Percentiles rank a stretch among this genome's conserved stretches.
These are phyloP conservation scores for Penicillium crystallinum DNA, from an alignment of 495 filamentous ascomycete species.

Conservation along the genomic window DNA sequence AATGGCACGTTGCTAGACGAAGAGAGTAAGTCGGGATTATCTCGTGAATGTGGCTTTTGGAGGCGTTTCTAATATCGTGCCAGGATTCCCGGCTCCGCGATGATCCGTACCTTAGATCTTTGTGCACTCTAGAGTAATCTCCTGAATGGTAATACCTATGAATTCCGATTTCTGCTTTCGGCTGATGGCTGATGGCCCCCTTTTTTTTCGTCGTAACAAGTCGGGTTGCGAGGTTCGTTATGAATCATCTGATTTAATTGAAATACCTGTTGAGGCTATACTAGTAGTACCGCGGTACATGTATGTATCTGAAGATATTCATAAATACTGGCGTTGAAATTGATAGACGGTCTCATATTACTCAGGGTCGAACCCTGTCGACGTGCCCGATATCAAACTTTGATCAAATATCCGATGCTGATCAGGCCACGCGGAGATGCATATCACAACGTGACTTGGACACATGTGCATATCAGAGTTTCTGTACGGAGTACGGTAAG, in stretches of 20 bases:
- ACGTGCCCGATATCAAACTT: neutral
- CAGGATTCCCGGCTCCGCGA: neutral
- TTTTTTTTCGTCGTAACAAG: too few relatives aligned
- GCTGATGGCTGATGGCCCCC: too few relatives aligned
- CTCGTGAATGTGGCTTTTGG: neutral
- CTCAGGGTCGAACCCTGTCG: too few relatives aligned
- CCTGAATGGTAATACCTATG: neutral
- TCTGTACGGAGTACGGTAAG: neutral
- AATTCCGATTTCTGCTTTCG: too few relatives aligned
- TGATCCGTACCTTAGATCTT: neutral
- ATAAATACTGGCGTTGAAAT: too few relatives aligned
- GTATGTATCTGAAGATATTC: too few relatives aligned
- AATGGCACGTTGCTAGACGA: slow-evolving; percentile 80
- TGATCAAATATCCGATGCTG: neutral
- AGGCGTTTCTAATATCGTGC: neutral
- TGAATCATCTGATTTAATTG: neutral
- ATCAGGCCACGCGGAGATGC: neutral
- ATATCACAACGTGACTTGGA: neutral
- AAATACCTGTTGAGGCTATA: too few relatives aligned
- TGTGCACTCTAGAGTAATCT: neutral
- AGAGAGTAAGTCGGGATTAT: slow-evolving; percentile 42
- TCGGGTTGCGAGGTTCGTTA: neutral
- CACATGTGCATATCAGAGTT: neutral
- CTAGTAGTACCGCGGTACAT: too few relatives aligned
- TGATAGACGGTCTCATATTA: too few relatives aligned